Percentiles rank a stretch among this genome's conserved stretches.
phyloP scores from a whole-genome alignment of 1,284 basidiomycete genomes.

The Heterobasidion irregulare region DNA sequence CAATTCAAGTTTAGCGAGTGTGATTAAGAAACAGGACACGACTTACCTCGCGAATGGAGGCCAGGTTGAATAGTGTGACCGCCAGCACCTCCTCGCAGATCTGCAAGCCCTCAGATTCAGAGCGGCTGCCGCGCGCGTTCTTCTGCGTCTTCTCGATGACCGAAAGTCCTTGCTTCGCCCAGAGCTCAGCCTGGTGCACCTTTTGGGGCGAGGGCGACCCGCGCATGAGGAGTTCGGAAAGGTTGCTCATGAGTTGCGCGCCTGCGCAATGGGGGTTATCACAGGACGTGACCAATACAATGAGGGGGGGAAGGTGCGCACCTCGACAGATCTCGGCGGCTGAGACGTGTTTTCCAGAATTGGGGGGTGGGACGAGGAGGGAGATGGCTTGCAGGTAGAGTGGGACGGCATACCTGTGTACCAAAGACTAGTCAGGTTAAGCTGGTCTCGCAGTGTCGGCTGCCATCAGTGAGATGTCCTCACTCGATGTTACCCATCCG shows the following conservation, averaged over 20 bases:
- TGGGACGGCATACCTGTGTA: constrained; percentile 51
- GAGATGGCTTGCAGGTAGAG: constrained; percentile 61
- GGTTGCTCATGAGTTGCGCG: constrained; percentile 64
- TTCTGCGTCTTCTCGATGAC: constrained; percentile 33
- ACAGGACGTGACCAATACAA: background rate
- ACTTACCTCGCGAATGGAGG: constrained; percentile 34
- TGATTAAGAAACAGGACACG: background rate
- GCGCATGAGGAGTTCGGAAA: constrained; percentile 52
- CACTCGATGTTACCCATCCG: constrained; percentile 52
- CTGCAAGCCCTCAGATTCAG: constrained; percentile 14
- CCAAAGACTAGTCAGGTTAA: background rate
- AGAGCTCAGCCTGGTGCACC: constrained; percentile 48
- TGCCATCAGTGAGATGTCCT: constrained; percentile 18
- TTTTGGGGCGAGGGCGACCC: constrained; percentile 35
- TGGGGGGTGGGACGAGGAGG: constrained; percentile 47
- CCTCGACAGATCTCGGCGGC: constrained; percentile 55
- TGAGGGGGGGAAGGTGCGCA: constrained; percentile 16
- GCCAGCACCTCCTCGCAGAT: constrained; percentile 52
- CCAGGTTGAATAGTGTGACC: constrained; percentile 57
- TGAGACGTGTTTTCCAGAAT: constrained; percentile 24
- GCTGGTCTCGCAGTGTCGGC: background rate
- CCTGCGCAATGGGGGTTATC: constrained; percentile 27
- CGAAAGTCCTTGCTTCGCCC: constrained; percentile 48
- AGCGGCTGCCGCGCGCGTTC: constrained; percentile 5
- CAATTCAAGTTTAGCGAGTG: background rate